Base-by-base conservation (phyloP, 1,284 basidiomycete species). In the Rhizopogon parksii region DNA sequence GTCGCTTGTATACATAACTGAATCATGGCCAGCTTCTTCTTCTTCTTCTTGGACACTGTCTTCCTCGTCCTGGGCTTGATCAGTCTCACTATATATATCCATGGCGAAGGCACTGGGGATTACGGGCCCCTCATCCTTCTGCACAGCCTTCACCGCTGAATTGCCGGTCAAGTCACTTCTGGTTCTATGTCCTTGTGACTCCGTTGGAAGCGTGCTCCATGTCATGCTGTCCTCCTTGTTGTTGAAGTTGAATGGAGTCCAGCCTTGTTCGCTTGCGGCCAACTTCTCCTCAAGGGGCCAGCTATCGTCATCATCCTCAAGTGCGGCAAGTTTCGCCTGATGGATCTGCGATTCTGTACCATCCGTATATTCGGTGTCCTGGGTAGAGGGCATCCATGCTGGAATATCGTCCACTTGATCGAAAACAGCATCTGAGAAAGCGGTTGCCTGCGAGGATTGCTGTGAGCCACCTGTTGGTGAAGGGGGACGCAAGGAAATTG, bases 271-370 rank as follows among this genome's bases (percentile, higher is more conserved):
- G 6, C 69, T 72, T 27, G 72, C 69, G 2, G 73, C 69, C 51
- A 83, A 68, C 59, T 80, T 83, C 54, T 83, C 83, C 38, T 84
- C 79, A 36, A 84, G 67, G 8, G 79, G 82, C 83, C 85, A 88
- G 60, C 82, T 86, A 59, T 86, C 83, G 45, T 85, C 82, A 30
- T 81, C 82, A 30, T 57, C 59, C 17, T 43, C 40, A 71, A 52
- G 37, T 67, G 53, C 42, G 65, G 63, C 32, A 57, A 56, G 49
- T 60, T 53, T 57, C 47, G 53, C 58, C 38, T 65, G 52, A 50
- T 63, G 62, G 56, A 68, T 57, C 51, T 75, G 67, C 17, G 69
- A 62, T 9, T 64, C 67, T 47, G 62, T 62, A 15, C 53, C 60
- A 25, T 62, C 64, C 4, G 74, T 74, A 56, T 74, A 75, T 19